Conservation (phyloP, 345 rosid species). For the Arabidopsis thaliana region TAIR10.1 NC_003074.8:4300001-4300500, state of each 20-base stretch:
- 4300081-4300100: constrained; percentile 48
- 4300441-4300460: constrained; percentile 84
- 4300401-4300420: constrained; percentile 54
- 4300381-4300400: constrained; percentile 53
- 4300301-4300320: constrained; percentile 63
- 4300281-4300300: constrained; percentile 52
- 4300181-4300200: constrained; percentile 65
- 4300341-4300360: constrained; percentile 48
- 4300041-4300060: constrained; percentile 40
- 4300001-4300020: constrained; percentile 48
- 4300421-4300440: constrained; percentile 54
- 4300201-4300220: constrained; percentile 56
- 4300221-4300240: constrained; percentile 52
- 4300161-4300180: constrained; percentile 51
- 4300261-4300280: constrained; percentile 52
- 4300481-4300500: constrained; percentile 66
- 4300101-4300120: constrained; percentile 46
- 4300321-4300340: constrained; percentile 48
- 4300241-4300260: constrained; percentile 49
- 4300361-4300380: constrained; percentile 55
- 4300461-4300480: constrained; percentile 81
- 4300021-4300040: constrained; percentile 46
- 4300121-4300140: constrained; percentile 49
- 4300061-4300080: constrained; percentile 30
- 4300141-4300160: constrained; percentile 56